A percentile compares a stretch with the other conserved stretches of the same genome.
These are phyloP conservation scores for Nidularia sp. DNA, from an alignment of 768 basidiomycete species.

Conservation along the genomic window DNA sequence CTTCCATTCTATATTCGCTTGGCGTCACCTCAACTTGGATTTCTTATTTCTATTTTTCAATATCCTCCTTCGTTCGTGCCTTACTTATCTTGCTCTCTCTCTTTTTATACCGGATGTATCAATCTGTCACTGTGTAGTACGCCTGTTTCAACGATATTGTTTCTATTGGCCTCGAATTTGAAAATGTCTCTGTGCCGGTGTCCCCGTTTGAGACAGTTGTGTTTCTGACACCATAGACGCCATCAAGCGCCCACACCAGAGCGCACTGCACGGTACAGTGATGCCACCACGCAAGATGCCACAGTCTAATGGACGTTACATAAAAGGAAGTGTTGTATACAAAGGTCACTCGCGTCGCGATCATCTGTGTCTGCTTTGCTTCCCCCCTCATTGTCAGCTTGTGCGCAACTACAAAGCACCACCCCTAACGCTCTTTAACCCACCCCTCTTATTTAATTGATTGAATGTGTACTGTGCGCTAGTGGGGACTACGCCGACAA, in stretches of 20 bases:
- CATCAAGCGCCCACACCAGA: too few species aligned
- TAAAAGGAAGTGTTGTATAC: too few species aligned
- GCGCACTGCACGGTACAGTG: too few species aligned
- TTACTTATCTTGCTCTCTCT: conserved; percentile 5
- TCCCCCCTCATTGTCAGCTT: background rate
- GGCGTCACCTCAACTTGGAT: background rate
- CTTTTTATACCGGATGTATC: conserved; percentile 26
- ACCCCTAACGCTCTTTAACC: background rate
- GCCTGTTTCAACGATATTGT: conserved; percentile 6
- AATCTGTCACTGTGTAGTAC: conserved; percentile 21
- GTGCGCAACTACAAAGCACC: background rate
- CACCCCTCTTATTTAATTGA: background rate
- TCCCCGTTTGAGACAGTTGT: conserved; percentile 1
- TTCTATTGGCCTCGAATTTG: background rate
- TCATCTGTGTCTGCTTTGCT: background rate
- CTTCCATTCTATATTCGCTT: background rate
- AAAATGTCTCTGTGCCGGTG: conserved; percentile 5
- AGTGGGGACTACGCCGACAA: background rate
- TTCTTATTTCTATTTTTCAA: background rate
- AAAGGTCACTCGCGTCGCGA: background rate
- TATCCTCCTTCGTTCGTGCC: background rate
- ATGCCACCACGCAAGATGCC: too few species aligned
- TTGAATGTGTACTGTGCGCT: background rate
- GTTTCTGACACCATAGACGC: background rate
- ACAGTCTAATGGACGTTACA: too few species aligned